Percentiles rank a stretch among this genome's conserved stretches.
phyloP scores from a whole-genome alignment of 768 basidiomycete species.

The Lactifluus echinatus region DNA sequence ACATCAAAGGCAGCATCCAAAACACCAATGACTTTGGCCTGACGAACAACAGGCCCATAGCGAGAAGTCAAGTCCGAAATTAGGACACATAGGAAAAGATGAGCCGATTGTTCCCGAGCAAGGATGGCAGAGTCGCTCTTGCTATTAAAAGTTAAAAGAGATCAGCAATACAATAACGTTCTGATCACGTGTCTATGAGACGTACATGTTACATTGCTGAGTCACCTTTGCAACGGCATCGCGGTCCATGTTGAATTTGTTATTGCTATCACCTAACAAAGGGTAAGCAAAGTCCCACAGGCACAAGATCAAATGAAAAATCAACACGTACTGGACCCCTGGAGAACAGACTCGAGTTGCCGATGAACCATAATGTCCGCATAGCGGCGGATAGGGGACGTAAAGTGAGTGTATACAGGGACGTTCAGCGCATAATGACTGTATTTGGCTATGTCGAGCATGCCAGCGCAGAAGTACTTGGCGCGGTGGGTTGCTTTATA shows the following conservation, averaged over 20 bases:
- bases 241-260: conserved; percentile 94
- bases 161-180: not conserved
- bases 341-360: conserved; percentile 84
- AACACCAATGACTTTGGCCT: conserved; percentile 91
- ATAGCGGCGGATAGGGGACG: conserved; percentile 87
- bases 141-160: conserved; percentile 38
- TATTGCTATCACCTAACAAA: conserved; percentile 28
- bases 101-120: conserved; percentile 94
- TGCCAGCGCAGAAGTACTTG: conserved; percentile 98
- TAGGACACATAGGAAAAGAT: conserved; percentile 90
- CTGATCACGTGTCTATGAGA: conserved; percentile 1
- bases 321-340: conserved; percentile 47
- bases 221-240: conserved; percentile 97
- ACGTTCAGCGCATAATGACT: conserved; percentile 83
- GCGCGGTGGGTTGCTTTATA: conserved; percentile 91
- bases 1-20: conserved; percentile 99
- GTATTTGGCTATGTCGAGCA: conserved; percentile 99
- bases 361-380: conserved; percentile 95
- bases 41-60: conserved; percentile 91
- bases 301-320: not conserved
- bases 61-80: conserved; percentile 90
- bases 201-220: conserved; percentile 95
- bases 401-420: conserved; percentile 91
- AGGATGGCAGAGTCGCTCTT: conserved; percentile 87
- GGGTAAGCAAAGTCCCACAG: not conserved